Conservation (phyloP, 371 early-diverging fungal genomes). For the Mortierella sp. region DNA sequence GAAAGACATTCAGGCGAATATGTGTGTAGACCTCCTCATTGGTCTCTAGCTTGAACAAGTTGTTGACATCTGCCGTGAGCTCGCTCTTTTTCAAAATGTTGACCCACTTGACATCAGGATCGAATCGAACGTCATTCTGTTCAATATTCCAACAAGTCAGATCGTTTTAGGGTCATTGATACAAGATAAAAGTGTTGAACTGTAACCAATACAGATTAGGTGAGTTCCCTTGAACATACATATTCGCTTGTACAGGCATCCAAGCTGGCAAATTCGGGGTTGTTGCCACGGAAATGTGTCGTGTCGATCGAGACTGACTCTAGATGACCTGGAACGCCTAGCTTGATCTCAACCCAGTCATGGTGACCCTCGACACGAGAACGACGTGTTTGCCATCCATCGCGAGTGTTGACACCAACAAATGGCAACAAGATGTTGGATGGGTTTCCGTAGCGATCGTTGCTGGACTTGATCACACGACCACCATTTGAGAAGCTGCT, state of each 20-base stretch:
- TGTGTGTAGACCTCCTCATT: constrained; percentile 30
- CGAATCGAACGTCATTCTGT: constrained; percentile 47
- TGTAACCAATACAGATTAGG: not conserved
- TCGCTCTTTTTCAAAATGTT: constrained; percentile 37
- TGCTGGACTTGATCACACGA: constrained; percentile 72
- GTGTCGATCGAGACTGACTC: constrained; percentile 82
- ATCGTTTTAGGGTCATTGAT: not conserved
- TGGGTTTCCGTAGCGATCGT: constrained; percentile 80
- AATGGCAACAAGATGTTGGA: constrained; percentile 80
- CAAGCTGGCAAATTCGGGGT: constrained; percentile 74
- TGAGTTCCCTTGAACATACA: constrained; percentile 12
- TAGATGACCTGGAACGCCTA: constrained; percentile 80
- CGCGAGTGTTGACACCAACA: constrained; percentile 72
- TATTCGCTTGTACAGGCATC: constrained; percentile 61
- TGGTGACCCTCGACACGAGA: constrained; percentile 67
- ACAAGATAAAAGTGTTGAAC: not conserved
- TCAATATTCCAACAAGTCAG: not conserved
- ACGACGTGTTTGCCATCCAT: constrained; percentile 84
- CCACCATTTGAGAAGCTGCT: constrained; percentile 80
- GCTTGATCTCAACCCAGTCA: constrained; percentile 81
- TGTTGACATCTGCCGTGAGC: constrained; percentile 42
- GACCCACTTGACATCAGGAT: constrained; percentile 48
- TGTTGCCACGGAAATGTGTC: constrained; percentile 84
- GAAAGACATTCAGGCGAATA: constrained; percentile 52
- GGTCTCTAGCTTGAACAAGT: constrained; percentile 21